Base-by-base conservation (phyloP, 192 early-diverging fungal genomes). In the Geranomyces variabilis region DNA sequence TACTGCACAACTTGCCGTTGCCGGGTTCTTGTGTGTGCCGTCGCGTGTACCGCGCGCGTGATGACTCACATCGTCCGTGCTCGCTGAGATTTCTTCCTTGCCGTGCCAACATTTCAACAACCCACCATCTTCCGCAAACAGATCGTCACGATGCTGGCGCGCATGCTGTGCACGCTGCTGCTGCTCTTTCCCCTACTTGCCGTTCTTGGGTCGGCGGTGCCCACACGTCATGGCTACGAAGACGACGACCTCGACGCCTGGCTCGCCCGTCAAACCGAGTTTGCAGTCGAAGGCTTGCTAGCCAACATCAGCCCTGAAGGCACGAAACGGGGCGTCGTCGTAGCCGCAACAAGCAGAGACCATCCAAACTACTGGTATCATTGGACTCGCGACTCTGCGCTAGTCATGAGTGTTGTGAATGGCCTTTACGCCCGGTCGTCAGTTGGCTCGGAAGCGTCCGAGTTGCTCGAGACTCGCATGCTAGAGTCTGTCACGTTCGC, bases 321-420 rank as follows among this genome's bases (percentile, higher is more conserved):
- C 13, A 53, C 70, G 5, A 19, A 0, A 2, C 3, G 31, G 0
- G 69, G 69, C 5, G 30, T 33, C 5, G 73, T 74, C 4, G 56
- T 67, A 17, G 75, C 75, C 22, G 61, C 63, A 5, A 31, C 66
- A 2, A 57, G 47, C 31, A 26, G 22, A 22, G 19, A 8, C 10
- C 48, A 73, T 22, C 75, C 75, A 64, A 80, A 94, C 78, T 94
- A 94, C 80, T 94, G 81, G 47, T 94, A 90, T 51, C 57, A 81
- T 17, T 94, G 93, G 93, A 84, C 85, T 13, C 77, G 91, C 9
- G 91, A 92, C 47, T 70, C 87, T 17, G 88, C 84, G 7, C 79
- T 91, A 14, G 79, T 80, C 10, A 86, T 89, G 85, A 58, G 70
- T 63, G 83, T 80, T n/a, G 58, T 88, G 12, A 36, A 69, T 48